Percentiles rank a stretch among this genome's conserved stretches.
Conservation (phyloP, 164 flowering plant genomes). For the Chimonanthus praecox region DNA sequence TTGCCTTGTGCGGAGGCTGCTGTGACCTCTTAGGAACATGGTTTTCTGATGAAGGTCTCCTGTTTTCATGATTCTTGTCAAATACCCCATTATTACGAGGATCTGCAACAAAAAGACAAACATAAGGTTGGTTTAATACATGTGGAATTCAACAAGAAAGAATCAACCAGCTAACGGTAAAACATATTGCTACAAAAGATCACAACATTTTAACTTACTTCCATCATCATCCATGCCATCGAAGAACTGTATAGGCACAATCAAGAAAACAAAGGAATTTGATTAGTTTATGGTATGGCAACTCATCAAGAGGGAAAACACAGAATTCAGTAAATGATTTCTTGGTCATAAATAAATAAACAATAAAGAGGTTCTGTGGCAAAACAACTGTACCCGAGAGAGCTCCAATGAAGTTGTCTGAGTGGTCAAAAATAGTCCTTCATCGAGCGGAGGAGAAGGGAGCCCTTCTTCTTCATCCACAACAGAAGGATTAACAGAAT, state of each 20-base stretch:
- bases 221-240: conserved; percentile 96
- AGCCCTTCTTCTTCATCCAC: conserved; percentile 70
- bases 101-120: conserved; percentile 46
- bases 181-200: background rate
- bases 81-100: conserved; percentile 50
- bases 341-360: background rate
- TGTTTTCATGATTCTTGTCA: conserved; percentile 42
- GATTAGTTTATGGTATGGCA: too few relatives aligned
- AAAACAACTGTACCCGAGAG: conserved; percentile 42
- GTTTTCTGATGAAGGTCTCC: conserved; percentile 23
- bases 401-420: conserved; percentile 59
- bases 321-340: background rate
- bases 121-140: conserved; percentile 15
- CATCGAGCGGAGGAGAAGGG: conserved; percentile 95
- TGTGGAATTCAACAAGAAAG: conserved; percentile 29
- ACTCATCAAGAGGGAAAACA: background rate
- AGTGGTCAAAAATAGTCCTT: conserved; percentile 56
- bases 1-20: conserved; percentile 15
- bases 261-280: background rate
- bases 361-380: too few relatives aligned
- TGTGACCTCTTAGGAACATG: conserved; percentile 26
- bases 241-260: conserved; percentile 53
- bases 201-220: conserved; percentile 56
- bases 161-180: conserved; percentile 19
- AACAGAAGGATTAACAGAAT: conserved; percentile 70